Evolutionary conservation across 164 flowering plant genomes (phyloP).

Genomic region (Magnolia sinica): DNA sequence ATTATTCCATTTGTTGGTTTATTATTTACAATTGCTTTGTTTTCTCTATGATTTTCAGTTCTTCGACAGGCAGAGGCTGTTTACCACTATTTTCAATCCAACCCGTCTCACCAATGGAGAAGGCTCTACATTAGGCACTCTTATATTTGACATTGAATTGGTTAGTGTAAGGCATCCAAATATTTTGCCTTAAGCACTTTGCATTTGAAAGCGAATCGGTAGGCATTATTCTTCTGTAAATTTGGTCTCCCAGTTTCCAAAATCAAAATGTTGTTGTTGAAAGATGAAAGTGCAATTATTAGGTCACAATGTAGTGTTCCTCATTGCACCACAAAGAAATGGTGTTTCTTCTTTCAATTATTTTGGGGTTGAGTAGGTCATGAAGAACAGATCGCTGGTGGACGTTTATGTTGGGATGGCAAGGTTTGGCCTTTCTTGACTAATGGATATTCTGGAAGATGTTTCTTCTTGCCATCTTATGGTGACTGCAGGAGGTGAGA

Average conservation of each 20-base stretch:
- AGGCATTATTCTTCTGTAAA: neutral
- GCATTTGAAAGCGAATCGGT: no score
- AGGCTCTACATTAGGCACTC: conserved; percentile 77
- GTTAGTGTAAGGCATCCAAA: conserved; percentile 41
- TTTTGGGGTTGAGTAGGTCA: no score
- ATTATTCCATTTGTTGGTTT: neutral
- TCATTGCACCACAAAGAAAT: no score
- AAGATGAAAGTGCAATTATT: neutral
- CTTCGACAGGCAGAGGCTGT: conserved; percentile 81
- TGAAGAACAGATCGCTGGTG: no score
- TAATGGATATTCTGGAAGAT: no score
- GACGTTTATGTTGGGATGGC: no score
- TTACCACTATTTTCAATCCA: conserved; percentile 85
- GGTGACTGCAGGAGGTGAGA: no score
- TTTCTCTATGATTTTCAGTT: conserved; percentile 31
- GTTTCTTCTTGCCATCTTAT: no score
- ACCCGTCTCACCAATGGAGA: conserved; percentile 87
- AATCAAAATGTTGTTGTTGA: neutral
- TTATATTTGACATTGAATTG: conserved; percentile 72
- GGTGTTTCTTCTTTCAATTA: no score
- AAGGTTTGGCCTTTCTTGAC: no score
- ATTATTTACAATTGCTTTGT: neutral
- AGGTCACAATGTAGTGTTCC: neutral
- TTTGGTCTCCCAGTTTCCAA: neutral
- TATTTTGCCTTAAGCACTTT: no score